Base-by-base conservation (phyloP, 2,329 filamentous ascomycete genomes). In the Arthrobotrys sphaeroides region DNA sequence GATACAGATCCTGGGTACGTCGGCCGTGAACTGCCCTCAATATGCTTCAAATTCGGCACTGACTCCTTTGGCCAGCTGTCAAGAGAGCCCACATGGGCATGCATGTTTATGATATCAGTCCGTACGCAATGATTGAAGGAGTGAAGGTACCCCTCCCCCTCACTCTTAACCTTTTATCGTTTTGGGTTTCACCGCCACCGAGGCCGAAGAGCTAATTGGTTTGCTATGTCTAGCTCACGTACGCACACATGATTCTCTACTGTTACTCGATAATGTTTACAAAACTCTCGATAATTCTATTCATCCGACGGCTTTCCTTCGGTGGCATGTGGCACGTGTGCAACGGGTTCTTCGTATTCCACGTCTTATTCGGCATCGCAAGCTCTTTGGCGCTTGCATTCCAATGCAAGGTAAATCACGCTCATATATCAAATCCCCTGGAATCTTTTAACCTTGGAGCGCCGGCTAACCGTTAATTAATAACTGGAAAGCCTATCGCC, bases 231-330 rank as follows among this genome's bases (percentile, higher is more conserved):
- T 26, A 70, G 66, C 66, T 70, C n/a, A 70, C 66, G 0, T 70
- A 70, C 28, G 66, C 66, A 5, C 66, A 70, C 16, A 70, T 70
- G 66, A 70, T 73, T 22, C 33, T 73, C 13, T 73, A 73, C 40
- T 33, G 28, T 24, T 73, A 59, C n/a, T 40, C 68, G 22, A 60
- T 73, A 36, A 64, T 65, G 51, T 73, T 73, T 24, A 73, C 68
- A 38, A 73, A 73, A 49, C 49, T 73, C 10, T 73, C 68, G 1
- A 73, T 73, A 31, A 73, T 73, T 6, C 43, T 73, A 3, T 73
- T 65, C 28, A 59, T 73, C 26, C 59, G 68, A n/a, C 47, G 60
- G 4, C 49, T 73, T 5, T 57, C 68, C 12, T 49, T 40, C 36
- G 68, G 45, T 3, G 22, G 22, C 10, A 64, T 73, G 60, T 60